phyloP scores from a whole-genome alignment of 192 early-diverging fungal genomes.

The Cladochytrium replicatum region DNA sequence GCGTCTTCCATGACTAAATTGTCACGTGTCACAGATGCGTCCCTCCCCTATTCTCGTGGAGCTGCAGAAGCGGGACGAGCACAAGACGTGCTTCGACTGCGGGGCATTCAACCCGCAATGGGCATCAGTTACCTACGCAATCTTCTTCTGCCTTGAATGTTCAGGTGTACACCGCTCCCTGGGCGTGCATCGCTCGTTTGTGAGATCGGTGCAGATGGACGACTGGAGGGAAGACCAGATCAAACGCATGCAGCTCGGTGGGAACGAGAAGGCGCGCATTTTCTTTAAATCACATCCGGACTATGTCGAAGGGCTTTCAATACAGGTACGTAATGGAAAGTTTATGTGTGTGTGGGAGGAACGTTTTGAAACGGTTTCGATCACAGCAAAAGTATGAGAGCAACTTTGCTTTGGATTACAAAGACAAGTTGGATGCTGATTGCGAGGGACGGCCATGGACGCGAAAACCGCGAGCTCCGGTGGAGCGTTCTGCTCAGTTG shows the following conservation, averaged over 20 bases:
- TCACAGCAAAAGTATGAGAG: slow-evolving; percentile 64
- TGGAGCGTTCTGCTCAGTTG: not conserved
- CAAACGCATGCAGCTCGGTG: slow-evolving; percentile 88
- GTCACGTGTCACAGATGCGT: no score
- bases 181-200: slow-evolving; percentile 66
- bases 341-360: not conserved
- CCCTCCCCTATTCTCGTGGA: no score
- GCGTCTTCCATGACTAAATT: no score
- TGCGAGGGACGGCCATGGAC: slow-evolving; percentile 52
- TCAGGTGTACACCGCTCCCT: slow-evolving; percentile 47
- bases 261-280: slow-evolving; percentile 72
- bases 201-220: slow-evolving; percentile 98
- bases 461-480: not conserved
- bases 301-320: slow-evolving; percentile 9
- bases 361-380: not conserved
- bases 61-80: slow-evolving; percentile 19
- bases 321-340: slow-evolving; percentile 8
- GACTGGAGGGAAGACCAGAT: slow-evolving; percentile 92
- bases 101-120: slow-evolving; percentile 68
- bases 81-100: slow-evolving; percentile 79
- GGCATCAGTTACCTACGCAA: slow-evolving; percentile 88
- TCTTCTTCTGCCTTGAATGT: slow-evolving; percentile 93
- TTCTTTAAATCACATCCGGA: slow-evolving; percentile 71
- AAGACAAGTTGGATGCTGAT: slow-evolving; percentile 69
- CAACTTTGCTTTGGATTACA: slow-evolving; percentile 73